Evolutionary conservation across 768 basidiomycete genomes (phyloP), one percentile per base, ranked within the genome.

Genomic region (Sarcodon sp.): DNA sequence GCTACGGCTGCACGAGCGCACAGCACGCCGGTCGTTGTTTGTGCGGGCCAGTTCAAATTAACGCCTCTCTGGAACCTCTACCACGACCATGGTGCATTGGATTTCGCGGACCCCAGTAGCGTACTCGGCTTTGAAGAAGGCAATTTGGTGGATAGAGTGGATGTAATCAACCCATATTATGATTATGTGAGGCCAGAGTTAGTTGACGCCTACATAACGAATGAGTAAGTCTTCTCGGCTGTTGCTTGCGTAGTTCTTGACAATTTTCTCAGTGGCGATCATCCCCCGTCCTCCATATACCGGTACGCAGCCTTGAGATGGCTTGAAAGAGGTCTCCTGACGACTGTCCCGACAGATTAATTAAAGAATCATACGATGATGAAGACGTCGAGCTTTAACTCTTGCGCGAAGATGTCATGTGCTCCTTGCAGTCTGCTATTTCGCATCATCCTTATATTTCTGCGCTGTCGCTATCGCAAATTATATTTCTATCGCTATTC

Each of bases 291-390:
- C 13, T 90, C 92, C 47, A 84, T 97, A 56, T 90, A 92, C 60
- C 72, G 90, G 83, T 77, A 54, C 55, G 72, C 57, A n/a, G 43
- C 38, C 21, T 34, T 16, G 21, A 27, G 46, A 27, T 46, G 27
- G 32, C 46, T 33, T 38, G 8, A 7, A 27, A 10, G 13, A 49
- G 46, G 38, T 13, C 46, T 53, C 8, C 35, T 39, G 51, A 59
- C 44, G 44, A 34, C 47, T 39, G 50, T 38, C 53, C 21, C 4
- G 4, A 45, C 59, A 84, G 85, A 47, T 70, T 96, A 36, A 77
- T 96, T 64, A 92, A 93, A 60, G 93, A 96, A 63, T 82, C 88
- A 21, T 96, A 96, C 52, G 92, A 94, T 58, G 93, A 96, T 58
- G 91, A 92, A 63, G 93, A 96, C 61, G 80, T 81, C 51, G 86